Conservation (phyloP, 192 early-diverging fungal genomes). For the Backusella tuberculispora region DNA sequence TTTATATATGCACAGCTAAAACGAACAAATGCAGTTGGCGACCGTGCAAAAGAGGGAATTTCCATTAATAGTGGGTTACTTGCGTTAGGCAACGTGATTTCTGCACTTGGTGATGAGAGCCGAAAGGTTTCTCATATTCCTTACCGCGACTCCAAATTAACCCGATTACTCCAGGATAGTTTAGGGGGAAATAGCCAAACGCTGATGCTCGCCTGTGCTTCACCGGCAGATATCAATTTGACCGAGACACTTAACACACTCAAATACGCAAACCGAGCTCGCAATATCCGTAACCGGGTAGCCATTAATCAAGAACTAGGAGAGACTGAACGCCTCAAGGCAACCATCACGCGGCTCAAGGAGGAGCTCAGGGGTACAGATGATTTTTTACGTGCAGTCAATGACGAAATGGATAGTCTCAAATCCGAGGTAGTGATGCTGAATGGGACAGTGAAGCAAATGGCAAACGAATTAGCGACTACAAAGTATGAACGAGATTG, state of each 20-base stretch:
- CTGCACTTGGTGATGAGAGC: constrained; percentile 85
- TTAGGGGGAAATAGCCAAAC: constrained; percentile 94
- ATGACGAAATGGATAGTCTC: constrained; percentile 36
- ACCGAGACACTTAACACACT: constrained; percentile 94
- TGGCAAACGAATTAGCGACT: background rate
- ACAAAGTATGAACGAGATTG: constrained; percentile 18
- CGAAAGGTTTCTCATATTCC: constrained; percentile 77
- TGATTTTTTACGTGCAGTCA: constrained; percentile 28
- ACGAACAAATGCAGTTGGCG: constrained; percentile 88
- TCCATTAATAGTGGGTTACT: constrained; percentile 94
- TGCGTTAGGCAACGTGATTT: constrained; percentile 97
- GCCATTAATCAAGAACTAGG: constrained; percentile 48
- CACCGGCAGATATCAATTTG: constrained; percentile 79
- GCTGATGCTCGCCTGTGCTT: constrained; percentile 93
- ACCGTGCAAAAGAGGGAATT: constrained; percentile 95
- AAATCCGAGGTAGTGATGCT: constrained; percentile 8
- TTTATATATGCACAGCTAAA: constrained; percentile 62
- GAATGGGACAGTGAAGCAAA: background rate
- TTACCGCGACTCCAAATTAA: constrained; percentile 96
- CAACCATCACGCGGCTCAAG: constrained; percentile 17
- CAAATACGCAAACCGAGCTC: constrained; percentile 93
- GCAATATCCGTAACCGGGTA: constrained; percentile 75
- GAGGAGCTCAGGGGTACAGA: constrained; percentile 24
- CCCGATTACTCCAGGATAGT: constrained; percentile 93
- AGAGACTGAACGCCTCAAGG: constrained; percentile 18